A percentile compares a stretch with the other conserved stretches of the same genome.
Conservation (phyloP, 1,139 yeast species). For the Williopsis jadinii region DNA sequence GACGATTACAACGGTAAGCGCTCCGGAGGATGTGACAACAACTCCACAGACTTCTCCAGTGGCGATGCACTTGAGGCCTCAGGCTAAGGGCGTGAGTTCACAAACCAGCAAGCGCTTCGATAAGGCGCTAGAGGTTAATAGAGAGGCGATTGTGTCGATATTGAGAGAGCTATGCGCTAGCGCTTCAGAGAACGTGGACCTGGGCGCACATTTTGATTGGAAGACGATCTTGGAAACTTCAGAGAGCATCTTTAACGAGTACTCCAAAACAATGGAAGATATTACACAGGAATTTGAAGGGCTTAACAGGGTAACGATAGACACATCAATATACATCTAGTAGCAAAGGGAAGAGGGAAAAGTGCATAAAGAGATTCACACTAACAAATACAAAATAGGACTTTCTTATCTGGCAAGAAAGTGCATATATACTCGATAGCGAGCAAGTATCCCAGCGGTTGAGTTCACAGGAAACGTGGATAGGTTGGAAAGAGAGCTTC, state of each 20-base stretch:
- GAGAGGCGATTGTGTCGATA: constrained; percentile 1
- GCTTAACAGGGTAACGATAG: constrained; percentile 16
- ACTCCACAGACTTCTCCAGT: constrained; percentile 9
- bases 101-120: not conserved
- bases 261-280: constrained; percentile 15
- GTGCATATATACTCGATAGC: constrained; percentile 21
- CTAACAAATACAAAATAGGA: constrained; percentile 10
- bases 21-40: constrained; percentile 1
- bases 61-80: not conserved
- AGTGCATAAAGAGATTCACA: no score
- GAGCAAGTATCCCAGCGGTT: constrained; percentile 22
- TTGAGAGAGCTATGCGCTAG: constrained; percentile 3
- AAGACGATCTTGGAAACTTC: constrained; percentile 15
- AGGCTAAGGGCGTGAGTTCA: not conserved
- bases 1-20: constrained; percentile 3
- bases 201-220: constrained; percentile 17
- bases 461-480: constrained; percentile 22
- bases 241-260: constrained; percentile 20
- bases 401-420: constrained; percentile 22
- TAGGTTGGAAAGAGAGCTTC: constrained; percentile 19
- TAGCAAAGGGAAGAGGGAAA: no score
- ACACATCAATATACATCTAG: not conserved
- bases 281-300: constrained; percentile 20
- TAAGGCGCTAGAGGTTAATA: constrained; percentile 1
- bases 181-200: not conserved